Conservation (phyloP, 108 stramenopile species). For the Nitzschia sp. region DNA sequence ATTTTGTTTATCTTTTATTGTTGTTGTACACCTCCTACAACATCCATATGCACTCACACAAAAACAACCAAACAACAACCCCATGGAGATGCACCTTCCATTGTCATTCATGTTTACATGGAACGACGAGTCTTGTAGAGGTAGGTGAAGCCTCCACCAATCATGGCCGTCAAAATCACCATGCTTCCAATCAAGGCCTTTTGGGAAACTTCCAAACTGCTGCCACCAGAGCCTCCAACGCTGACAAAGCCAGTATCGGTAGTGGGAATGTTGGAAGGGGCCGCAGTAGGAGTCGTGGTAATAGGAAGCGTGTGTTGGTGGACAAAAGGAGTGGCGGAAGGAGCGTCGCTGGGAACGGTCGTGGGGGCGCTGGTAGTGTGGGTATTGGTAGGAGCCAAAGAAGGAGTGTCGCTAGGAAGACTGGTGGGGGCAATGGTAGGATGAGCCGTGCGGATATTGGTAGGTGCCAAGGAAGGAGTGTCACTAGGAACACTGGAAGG, state of each 20-base stretch:
- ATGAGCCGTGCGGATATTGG: too few species aligned
- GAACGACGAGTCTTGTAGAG: conserved; percentile 11
- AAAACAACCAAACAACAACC: background rate
- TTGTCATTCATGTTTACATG: background rate
- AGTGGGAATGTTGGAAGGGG: conserved; percentile 2
- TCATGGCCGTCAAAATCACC: conserved; percentile 18
- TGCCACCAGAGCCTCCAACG: background rate
- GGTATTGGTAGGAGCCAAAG: too few species aligned
- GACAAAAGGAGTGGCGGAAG: too few species aligned
- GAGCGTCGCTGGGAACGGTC: too few species aligned
- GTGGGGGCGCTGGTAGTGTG: too few species aligned
- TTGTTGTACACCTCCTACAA: too few species aligned
- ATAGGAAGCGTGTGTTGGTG: background rate
- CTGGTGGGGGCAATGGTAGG: too few species aligned
- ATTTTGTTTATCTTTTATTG: too few species aligned
- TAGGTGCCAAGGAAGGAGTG: too few species aligned
- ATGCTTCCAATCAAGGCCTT: conserved; percentile 28
- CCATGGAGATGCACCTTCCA: background rate
- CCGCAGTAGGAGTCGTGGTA: background rate
- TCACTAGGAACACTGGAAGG: too few species aligned
- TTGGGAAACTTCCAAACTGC: conserved; percentile 14
- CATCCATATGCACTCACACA: too few species aligned
- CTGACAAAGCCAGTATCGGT: background rate
- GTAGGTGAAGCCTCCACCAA: conserved; percentile 23
- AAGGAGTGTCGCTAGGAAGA: too few species aligned